phyloP scores from a whole-genome alignment of 768 basidiomycete genomes.

The Termitomyces sp. region DNA sequence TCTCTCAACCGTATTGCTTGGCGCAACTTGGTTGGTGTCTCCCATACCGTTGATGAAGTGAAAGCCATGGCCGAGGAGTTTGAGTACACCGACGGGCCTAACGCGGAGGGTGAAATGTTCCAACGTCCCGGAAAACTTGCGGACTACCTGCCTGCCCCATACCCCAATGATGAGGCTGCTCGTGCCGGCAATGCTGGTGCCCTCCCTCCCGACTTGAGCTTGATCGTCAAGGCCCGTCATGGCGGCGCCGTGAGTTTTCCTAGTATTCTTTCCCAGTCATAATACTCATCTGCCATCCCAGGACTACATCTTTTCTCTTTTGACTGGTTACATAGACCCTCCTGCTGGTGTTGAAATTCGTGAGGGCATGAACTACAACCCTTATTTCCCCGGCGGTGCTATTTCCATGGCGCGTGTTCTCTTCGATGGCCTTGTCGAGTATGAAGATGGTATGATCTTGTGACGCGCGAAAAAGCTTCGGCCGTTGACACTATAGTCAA shows the following conservation, averaged over 20 bases:
- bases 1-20: constrained; percentile 99
- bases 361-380: constrained; percentile 99
- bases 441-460: constrained; percentile 74
- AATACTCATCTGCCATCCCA: constrained; percentile 28
- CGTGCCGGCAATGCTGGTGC: constrained; percentile 93
- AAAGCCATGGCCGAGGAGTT: constrained; percentile 93
- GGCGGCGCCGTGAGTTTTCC: constrained; percentile 78
- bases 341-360: constrained; percentile 93
- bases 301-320: constrained; percentile 97
- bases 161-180: constrained; percentile 97
- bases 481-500: background rate
- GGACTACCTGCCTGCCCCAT: constrained; percentile 93
- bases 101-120: constrained; percentile 97
- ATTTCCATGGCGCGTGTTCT: constrained; percentile 98
- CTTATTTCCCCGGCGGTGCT: constrained; percentile 98
- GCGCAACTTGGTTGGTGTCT: constrained; percentile 98
- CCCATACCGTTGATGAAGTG: constrained; percentile 89
- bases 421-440: constrained; percentile 96
- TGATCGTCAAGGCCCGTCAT: constrained; percentile 98
- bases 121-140: constrained; percentile 97
- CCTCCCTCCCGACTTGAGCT: constrained; percentile 92
- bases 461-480: background rate
- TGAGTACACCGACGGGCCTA: constrained; percentile 95
- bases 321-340: constrained; percentile 96
- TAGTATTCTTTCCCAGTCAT: background rate